phyloP scores from a whole-genome alignment of 164 flowering plant genomes.

The Tetracentron sinense region DNA sequence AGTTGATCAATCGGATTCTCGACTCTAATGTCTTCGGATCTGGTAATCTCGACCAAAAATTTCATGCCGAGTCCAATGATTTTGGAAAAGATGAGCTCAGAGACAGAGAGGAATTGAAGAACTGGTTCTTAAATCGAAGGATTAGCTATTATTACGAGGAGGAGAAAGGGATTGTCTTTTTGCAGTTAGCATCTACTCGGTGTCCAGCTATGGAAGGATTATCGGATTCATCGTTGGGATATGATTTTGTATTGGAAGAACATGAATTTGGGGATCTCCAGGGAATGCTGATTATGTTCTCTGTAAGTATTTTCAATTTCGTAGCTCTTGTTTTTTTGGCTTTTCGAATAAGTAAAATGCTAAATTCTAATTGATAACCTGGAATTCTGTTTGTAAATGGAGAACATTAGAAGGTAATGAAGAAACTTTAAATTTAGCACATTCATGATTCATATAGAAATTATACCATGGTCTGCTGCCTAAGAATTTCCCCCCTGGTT shows the following conservation, averaged over 20 bases:
- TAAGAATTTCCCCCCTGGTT: too few relatives aligned
- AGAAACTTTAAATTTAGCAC: too few relatives aligned
- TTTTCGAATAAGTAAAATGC: too few relatives aligned
- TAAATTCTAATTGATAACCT: too few relatives aligned
- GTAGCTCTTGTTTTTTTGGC: neutral
- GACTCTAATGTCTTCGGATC: conserved; percentile 74
- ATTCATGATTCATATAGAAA: too few relatives aligned
- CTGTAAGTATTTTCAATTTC: conserved; percentile 42
- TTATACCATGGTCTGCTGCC: too few relatives aligned
- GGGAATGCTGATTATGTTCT: conserved; percentile 79
- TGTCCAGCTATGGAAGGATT: conserved; percentile 28
- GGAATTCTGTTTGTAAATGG: too few relatives aligned
- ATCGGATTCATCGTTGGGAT: conserved; percentile 17
- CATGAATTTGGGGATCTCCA: conserved; percentile 63
- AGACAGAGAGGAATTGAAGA: conserved; percentile 36
- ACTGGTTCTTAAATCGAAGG: conserved; percentile 46
- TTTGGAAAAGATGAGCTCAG: conserved; percentile 17
- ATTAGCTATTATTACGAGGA: conserved; percentile 61
- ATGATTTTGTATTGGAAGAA: conserved; percentile 49
- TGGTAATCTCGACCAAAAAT: conserved; percentile 35
- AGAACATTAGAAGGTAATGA: too few relatives aligned
- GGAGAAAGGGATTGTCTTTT: conserved; percentile 60
- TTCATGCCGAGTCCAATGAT: conserved; percentile 9
- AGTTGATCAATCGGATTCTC: conserved; percentile 60
- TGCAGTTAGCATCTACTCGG: conserved; percentile 42